phyloP scores from a whole-genome alignment of 2,329 filamentous ascomycete species.

The Lomentospora prolificans region DNA sequence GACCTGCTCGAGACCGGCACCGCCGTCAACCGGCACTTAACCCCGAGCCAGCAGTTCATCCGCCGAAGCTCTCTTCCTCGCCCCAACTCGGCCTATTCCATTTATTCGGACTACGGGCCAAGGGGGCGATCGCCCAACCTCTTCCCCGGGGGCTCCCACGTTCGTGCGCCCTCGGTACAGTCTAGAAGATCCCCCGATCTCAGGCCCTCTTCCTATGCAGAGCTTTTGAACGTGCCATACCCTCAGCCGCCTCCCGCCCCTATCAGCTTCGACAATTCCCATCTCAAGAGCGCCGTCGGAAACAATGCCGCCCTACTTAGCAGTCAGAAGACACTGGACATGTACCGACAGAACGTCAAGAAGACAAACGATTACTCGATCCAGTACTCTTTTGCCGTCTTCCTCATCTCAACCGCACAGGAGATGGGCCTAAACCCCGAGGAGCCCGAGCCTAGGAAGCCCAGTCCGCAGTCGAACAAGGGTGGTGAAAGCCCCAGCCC shows the following conservation, averaged over 20 bases:
- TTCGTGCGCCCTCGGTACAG: constrained; percentile 37
- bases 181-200: constrained; percentile 47
- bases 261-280: constrained; percentile 68
- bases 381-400: constrained; percentile 93
- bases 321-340: constrained; percentile 87
- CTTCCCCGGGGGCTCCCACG: constrained; percentile 27
- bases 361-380: constrained; percentile 87
- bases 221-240: constrained; percentile 61
- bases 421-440: constrained; percentile 55
- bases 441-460: constrained; percentile 33
- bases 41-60: constrained; percentile 44
- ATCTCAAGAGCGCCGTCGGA: constrained; percentile 69
- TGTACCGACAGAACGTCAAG: constrained; percentile 95
- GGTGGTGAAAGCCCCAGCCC: constrained; percentile 37
- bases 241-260: constrained; percentile 64
- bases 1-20: constrained; percentile 41
- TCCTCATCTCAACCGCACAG: constrained; percentile 81
- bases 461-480: constrained; percentile 34
- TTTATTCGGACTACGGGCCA: constrained; percentile 56
- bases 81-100: constrained; percentile 68
- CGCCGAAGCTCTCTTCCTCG: constrained; percentile 52
- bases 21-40: constrained; percentile 51
- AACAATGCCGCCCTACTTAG: constrained; percentile 85
- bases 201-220: constrained; percentile 44
- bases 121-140: constrained; percentile 52